These are phyloP conservation scores for Sanguinoderma infundibulare DNA, from an alignment of 1,284 basidiomycete species.

Conservation along the genomic window DNA sequence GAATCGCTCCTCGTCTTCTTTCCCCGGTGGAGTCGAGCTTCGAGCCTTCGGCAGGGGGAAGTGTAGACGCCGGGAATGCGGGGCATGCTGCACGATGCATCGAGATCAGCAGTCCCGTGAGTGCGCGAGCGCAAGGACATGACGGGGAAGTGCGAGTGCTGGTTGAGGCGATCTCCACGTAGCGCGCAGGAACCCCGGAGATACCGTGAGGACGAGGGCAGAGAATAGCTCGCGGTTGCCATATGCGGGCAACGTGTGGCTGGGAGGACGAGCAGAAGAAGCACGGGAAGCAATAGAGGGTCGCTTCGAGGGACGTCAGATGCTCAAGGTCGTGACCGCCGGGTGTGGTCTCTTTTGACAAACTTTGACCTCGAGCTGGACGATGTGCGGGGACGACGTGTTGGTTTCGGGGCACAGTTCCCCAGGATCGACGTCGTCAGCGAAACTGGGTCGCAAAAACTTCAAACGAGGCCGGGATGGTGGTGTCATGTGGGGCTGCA, in stretches of 20 bases:
- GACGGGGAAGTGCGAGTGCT: not conserved
- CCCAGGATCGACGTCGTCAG: conserved; percentile 10
- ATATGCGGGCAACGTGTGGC: conserved; percentile 8
- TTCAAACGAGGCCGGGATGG: not conserved
- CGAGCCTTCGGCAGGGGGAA: not conserved
- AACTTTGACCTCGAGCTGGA: not conserved
- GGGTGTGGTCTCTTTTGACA: conserved; percentile 5
- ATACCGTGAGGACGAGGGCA: conserved; percentile 4
- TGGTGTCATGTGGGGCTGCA: not conserved
- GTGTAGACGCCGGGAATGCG: not conserved
- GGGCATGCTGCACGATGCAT: conserved; percentile 8
- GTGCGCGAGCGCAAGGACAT: not conserved
- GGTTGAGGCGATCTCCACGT: not conserved
- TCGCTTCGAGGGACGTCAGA: conserved; percentile 19
- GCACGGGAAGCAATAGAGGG: conserved; percentile 9
- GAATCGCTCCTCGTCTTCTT: not conserved
- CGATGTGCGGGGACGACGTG: not conserved
- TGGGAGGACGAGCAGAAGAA: conserved; percentile 6
- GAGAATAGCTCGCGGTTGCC: conserved; percentile 3
- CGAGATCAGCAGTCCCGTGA: conserved; percentile 6
- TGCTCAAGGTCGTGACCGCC: conserved; percentile 12
- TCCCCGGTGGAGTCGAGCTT: not conserved
- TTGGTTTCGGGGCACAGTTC: not conserved
- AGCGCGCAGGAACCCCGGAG: conserved; percentile 17
- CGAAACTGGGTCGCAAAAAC: not conserved